phyloP scores from a whole-genome alignment of 306 rosid species.

The Citrullus colocynthis region DNA sequence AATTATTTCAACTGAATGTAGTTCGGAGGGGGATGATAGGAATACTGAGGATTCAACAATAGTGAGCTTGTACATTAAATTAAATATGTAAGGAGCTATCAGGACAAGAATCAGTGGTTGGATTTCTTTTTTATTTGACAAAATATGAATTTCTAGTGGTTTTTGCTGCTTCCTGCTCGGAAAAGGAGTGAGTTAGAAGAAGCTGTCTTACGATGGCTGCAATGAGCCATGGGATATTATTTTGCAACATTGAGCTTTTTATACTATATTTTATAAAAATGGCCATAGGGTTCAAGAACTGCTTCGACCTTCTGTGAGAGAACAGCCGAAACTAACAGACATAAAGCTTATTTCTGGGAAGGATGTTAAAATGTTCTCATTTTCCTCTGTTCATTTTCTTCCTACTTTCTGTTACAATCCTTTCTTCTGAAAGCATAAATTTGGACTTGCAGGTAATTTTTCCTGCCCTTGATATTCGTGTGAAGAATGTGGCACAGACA shows the following conservation, averaged over 20 bases:
- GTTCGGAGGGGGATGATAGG: neutral
- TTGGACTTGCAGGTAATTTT: slow-evolving; percentile 69
- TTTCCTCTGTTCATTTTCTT: slow-evolving; percentile 4
- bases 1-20: slow-evolving; percentile 1
- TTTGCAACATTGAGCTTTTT: neutral
- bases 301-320: neutral
- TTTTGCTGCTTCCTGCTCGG: neutral
- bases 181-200: neutral
- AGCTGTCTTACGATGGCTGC: neutral
- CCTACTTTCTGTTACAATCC: slow-evolving; percentile 7
- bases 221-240: neutral
- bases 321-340: neutral
- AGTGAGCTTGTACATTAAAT: neutral
- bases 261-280: neutral
- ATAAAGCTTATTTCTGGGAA: neutral
- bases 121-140: neutral
- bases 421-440: slow-evolving; percentile 17
- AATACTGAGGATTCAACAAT: neutral
- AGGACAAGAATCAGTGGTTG: neutral
- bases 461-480: slow-evolving; percentile 95
- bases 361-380: slow-evolving; percentile 4
- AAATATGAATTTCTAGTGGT: neutral
- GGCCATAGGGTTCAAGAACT: neutral
- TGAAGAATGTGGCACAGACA: slow-evolving; percentile 96
- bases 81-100: neutral